A percentile compares a stretch with the other conserved stretches of the same genome.
Conservation (phyloP, 2,329 filamentous ascomycete genomes). For the Colletotrichum sp. region DNA sequence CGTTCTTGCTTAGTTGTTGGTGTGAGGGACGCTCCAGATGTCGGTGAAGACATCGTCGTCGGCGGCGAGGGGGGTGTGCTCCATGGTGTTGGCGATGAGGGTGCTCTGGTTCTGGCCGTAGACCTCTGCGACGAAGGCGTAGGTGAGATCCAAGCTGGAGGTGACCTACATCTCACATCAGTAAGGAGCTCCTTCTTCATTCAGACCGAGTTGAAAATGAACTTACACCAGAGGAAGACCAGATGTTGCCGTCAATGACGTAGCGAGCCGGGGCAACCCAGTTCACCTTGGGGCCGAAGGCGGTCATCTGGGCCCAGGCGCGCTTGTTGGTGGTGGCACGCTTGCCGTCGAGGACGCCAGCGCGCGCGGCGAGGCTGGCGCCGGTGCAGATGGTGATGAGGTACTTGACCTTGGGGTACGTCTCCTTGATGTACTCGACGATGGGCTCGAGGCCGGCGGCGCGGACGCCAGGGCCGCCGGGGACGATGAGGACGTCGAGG, state of each 20-base stretch:
- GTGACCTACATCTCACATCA: slow-evolving; percentile 31
- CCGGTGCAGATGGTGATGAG: slow-evolving; percentile 73
- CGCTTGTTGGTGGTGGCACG: slow-evolving; percentile 72
- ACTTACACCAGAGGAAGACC: slow-evolving; percentile 65
- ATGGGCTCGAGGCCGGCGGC: slow-evolving; percentile 36
- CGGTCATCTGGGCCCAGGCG: slow-evolving; percentile 54
- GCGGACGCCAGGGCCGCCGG: slow-evolving; percentile 62
- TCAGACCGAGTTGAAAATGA: neutral
- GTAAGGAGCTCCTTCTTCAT: neutral
- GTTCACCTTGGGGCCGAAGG: slow-evolving; percentile 53
- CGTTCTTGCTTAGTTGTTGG: neutral
- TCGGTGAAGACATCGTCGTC: slow-evolving; percentile 33
- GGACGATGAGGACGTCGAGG: slow-evolving; percentile 71
- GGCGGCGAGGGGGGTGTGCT: slow-evolving; percentile 50
- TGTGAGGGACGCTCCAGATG: slow-evolving; percentile 28
- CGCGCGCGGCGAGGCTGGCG: slow-evolving; percentile 59
- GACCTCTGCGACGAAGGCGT: slow-evolving; percentile 41
- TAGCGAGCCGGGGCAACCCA: slow-evolving; percentile 70
- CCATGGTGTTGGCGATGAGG: slow-evolving; percentile 51
- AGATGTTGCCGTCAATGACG: slow-evolving; percentile 70
- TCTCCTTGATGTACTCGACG: slow-evolving; percentile 42
- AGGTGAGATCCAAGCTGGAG: slow-evolving; percentile 39
- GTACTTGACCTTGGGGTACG: slow-evolving; percentile 55
- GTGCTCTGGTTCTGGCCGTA: slow-evolving; percentile 55
- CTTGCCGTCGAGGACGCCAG: slow-evolving; percentile 65